Evolutionary conservation across 208 protist genomes (phyloP).

Genomic region (Crithidia expoeki): DNA sequence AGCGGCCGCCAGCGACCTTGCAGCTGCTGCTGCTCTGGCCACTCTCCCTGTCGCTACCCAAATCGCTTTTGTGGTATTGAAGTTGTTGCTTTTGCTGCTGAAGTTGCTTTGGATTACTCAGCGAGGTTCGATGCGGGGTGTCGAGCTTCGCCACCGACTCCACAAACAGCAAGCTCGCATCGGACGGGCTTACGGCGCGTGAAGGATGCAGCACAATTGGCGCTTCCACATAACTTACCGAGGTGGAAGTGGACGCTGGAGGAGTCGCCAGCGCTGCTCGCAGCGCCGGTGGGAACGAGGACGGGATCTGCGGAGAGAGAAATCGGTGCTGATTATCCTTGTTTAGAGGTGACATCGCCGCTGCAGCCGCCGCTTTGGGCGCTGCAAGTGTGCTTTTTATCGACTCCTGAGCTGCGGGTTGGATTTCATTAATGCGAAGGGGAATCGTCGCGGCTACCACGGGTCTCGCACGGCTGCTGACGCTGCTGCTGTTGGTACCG

Average conservation of each 20-base stretch:
- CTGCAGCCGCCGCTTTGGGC: neutral
- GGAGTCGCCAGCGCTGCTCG: neutral
- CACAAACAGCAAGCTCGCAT: conserved; percentile 22
- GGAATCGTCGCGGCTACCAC: neutral
- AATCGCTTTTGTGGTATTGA: neutral
- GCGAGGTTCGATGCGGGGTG: neutral
- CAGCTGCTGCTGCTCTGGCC: neutral
- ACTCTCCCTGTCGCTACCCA: neutral
- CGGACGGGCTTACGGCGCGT: neutral
- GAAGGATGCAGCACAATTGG: neutral
- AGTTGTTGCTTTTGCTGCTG: neutral
- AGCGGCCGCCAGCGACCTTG: neutral
- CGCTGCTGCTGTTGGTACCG: neutral
- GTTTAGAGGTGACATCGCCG: neutral
- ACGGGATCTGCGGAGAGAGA: neutral
- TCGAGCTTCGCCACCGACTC: conserved; percentile 16
- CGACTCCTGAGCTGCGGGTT: neutral
- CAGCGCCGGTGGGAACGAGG: neutral
- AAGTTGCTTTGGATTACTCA: neutral
- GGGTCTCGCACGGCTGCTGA: neutral
- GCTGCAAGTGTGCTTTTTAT: conserved; percentile 1
- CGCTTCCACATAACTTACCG: neutral
- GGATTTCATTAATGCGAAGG: no score
- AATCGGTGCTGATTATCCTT: neutral
- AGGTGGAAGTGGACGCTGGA: neutral